Conservation (phyloP, 2,329 filamentous ascomycete genomes). For the Pseudogymnoascus sp. region DNA sequence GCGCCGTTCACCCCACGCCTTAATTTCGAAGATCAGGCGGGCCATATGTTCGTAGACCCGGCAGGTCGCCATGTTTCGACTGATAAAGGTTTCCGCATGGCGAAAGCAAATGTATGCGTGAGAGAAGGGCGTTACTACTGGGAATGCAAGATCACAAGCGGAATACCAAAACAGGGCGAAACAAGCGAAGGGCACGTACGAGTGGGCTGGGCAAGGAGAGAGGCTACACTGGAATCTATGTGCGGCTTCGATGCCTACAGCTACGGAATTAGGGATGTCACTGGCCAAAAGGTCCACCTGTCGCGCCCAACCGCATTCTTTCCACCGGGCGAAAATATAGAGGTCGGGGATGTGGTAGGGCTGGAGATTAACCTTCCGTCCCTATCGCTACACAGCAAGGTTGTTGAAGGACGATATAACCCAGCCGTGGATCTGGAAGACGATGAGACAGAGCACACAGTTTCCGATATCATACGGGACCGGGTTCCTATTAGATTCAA, state of each 20-base stretch:
- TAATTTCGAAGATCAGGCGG: conserved; percentile 86
- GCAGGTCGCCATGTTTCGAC: conserved; percentile 73
- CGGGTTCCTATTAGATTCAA: conserved; percentile 93
- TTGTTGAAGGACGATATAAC: conserved; percentile 82
- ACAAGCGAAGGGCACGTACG: conserved; percentile 54
- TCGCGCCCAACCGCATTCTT: conserved; percentile 90
- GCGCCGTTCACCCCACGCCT: conserved; percentile 77
- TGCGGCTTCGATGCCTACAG: conserved; percentile 89
- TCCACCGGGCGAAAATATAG: conserved; percentile 66
- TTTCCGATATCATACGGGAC: conserved; percentile 82
- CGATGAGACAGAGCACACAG: conserved; percentile 42
- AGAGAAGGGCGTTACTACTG: conserved; percentile 89
- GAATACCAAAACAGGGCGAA: conserved; percentile 43
- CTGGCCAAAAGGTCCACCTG: conserved; percentile 87
- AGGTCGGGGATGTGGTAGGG: conserved; percentile 88
- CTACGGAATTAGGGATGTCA: conserved; percentile 83
- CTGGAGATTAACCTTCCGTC: conserved; percentile 87
- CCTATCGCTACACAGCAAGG: conserved; percentile 75
- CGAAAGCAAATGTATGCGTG: conserved; percentile 81
- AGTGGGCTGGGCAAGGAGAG: conserved; percentile 76
- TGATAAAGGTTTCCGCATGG: conserved; percentile 86
- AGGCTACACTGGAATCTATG: conserved; percentile 73
- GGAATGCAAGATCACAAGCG: conserved; percentile 82
- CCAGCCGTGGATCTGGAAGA: conserved; percentile 68
- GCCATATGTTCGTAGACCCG: conserved; percentile 74